Base-by-base conservation (phyloP, 2,329 filamentous ascomycete genomes). In the Epichloe gansuensis region DNA sequence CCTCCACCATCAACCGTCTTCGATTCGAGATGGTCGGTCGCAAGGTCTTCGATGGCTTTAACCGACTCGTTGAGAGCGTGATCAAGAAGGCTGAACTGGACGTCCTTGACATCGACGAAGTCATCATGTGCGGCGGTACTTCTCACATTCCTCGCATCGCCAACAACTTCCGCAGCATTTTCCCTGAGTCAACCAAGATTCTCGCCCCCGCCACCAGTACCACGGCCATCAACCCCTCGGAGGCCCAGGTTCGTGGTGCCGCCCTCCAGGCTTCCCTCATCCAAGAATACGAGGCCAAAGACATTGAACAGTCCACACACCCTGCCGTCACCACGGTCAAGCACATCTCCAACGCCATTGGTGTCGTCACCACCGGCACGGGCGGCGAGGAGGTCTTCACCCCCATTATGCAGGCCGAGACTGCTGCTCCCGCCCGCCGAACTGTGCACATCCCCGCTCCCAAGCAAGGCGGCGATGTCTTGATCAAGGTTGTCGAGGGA, bases 281-380 rank as follows among this genome's bases (percentile, higher is more conserved):
- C 68, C 84, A 90, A 69, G 91, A 95, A 69, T 98, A 95, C 70
- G 93, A 98, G 62, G 78, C 82, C 60, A 84, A 89, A 59, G 91
- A 97, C 66, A 94, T 98, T 60, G 87, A 94, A 67, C 90, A 96
- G 76, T 95, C 88, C 56, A 95, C 89, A 47, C 91, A 98, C 75
- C 85, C 93, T 50, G 88, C 89, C 65, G 89, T 98, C 57, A 96
- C 91, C 36, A 91, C 90, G 15, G 89, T 94, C 50, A 89, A 89
- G 61, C 93, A 98, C 74, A 83, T 95, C 57, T 77, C 81, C 61
- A 86, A 90, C 65, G 87, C 91, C 56, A 87, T 98, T 57, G 93
- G 93, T 66, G 85, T 97, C 50, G 77, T 95, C 57, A 80, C 83
- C 60, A 72, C 80, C 53, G 76, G 69, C 59, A 64, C 69, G 41